These are phyloP conservation scores for Myxozyma nipponensis DNA, from an alignment of 805 yeast species.

Conservation along the genomic window DNA sequence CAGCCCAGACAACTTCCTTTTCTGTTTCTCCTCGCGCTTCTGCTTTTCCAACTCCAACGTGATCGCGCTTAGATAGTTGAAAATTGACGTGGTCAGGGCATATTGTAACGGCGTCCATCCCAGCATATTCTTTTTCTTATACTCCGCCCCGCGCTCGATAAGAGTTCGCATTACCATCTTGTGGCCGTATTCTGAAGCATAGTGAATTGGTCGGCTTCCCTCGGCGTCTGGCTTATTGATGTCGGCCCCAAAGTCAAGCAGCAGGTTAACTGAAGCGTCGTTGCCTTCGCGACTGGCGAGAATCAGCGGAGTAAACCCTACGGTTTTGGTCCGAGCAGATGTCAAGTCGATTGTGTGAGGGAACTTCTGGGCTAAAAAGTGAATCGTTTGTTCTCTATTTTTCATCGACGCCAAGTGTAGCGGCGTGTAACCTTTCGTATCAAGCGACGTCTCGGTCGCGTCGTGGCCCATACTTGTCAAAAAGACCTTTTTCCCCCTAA, in stretches of 20 bases:
- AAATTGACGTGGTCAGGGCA: constrained; percentile 41
- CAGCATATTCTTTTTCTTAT: constrained; percentile 47
- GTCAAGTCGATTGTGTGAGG: constrained; percentile 55
- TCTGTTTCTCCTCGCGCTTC: background rate
- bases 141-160: constrained; percentile 49
- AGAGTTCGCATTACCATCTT: constrained; percentile 53
- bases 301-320: constrained; percentile 47
- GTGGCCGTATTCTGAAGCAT: constrained; percentile 71
- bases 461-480: constrained; percentile 58
- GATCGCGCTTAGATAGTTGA: constrained; percentile 7
- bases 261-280: constrained; percentile 57
- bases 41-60: constrained; percentile 16
- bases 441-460: constrained; percentile 44
- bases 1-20: constrained; percentile 6
- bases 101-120: constrained; percentile 67
- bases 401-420: constrained; percentile 65
- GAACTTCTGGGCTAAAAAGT: constrained; percentile 63
- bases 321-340: constrained; percentile 45
- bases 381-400: constrained; percentile 70
- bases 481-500: constrained; percentile 25
- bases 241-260: constrained; percentile 74
- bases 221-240: constrained; percentile 63
- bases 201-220: constrained; percentile 81
- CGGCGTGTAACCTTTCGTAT: constrained; percentile 59
- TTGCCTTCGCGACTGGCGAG: constrained; percentile 59